Conservation (phyloP, 73 alveolate genomes). For the Diophrys appendiculata region DNA sequence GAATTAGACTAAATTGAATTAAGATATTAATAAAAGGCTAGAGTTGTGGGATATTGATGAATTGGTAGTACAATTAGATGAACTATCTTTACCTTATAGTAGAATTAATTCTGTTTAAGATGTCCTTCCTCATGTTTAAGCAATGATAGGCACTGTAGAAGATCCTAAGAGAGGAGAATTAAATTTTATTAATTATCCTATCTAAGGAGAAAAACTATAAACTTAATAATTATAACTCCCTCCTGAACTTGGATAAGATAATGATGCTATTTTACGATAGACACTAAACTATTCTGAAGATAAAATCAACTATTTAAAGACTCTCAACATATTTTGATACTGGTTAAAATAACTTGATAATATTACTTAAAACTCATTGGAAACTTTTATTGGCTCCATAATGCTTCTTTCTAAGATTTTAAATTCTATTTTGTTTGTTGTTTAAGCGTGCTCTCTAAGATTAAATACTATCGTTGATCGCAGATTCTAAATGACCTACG, state of each 20-base stretch:
- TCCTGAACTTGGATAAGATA: conserved; percentile 70
- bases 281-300: conserved; percentile 11
- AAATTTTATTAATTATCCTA: conserved; percentile 55
- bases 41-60: conserved; percentile 38
- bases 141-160: conserved; percentile 25
- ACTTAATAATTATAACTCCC: conserved; percentile 49
- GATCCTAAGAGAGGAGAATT: conserved; percentile 39
- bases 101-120: conserved; percentile 43
- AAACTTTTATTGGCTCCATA: too few relatives aligned
- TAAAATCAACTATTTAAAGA: too few relatives aligned
- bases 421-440: too few relatives aligned
- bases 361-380: too few relatives aligned
- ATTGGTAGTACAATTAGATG: conserved; percentile 34
- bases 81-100: conserved; percentile 61
- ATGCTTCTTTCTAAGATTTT: too few relatives aligned
- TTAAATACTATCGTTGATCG: neutral
- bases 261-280: conserved; percentile 41
- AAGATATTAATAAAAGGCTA: conserved; percentile 37
- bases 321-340: too few relatives aligned
- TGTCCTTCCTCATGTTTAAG: conserved; percentile 41
- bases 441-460: neutral
- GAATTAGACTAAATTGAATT: conserved; percentile 44
- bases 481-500: neutral
- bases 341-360: too few relatives aligned
- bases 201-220: conserved; percentile 21